Evolutionary conservation across 2,329 filamentous ascomycete species (phyloP), one percentile per base, ranked within the genome.

Genomic region (Colletotrichum sansevieriae): DNA sequence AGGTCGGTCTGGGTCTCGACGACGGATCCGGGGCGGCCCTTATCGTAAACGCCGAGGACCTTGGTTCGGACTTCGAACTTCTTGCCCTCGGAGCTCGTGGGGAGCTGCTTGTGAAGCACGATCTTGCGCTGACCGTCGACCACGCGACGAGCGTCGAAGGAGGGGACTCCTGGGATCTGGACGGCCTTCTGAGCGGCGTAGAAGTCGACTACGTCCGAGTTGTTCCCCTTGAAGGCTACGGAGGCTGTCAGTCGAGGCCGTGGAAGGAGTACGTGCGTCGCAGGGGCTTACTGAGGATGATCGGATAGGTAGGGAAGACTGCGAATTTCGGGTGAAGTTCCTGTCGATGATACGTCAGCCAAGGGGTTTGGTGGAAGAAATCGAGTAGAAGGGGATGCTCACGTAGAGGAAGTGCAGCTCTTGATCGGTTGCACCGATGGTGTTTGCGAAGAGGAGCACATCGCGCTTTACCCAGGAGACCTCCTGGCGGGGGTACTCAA

Each of bases 371-470:
- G 46, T 39, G 12, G 18, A 18, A 11, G 25, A 39, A 37, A n/a
- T 44, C 22, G 35, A 35, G 56, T 9, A 49, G 35, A 54, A 10
- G 20, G n/a, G 22, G 57, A 41, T 20, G 43, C 87, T 69, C 85
- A 96, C 94, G 75, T 94, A 98, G 82, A 97, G 90, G 78, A 95
- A 97, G 78, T 97, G 94, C 76, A 97, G 88, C 84, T 98, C 95
- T 74, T 97, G 90, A n/a, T 87, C 86, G 12, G 89, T 95, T 77
- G 87, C 90, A 65, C 95, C 95, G 78, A 98, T 95, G 82, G 91
- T 95, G 80, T 92, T 91, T 74, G 95, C 94, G 79, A 98, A 98
- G 70, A 98, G 90, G 70, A 98, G 85, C 41, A 91, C 89, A 84
- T 98, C 95, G 73, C 95, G 90, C 87, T 95, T 94, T 75, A 93